Evolutionary conservation across 2,329 filamentous ascomycete species (phyloP).

Genomic region (Helicocarpus griseus): DNA sequence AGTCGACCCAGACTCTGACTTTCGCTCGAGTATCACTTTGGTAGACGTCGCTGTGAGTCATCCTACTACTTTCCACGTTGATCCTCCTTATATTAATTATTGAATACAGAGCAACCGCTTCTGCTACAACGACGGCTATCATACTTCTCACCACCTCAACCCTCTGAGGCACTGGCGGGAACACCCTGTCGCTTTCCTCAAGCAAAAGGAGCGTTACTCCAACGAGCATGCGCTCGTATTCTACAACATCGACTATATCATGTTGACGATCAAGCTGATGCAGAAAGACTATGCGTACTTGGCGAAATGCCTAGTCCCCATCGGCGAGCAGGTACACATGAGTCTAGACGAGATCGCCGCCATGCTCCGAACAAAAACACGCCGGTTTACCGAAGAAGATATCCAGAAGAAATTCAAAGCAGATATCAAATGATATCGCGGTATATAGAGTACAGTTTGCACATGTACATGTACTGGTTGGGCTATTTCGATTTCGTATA

Average conservation of each 20-base stretch:
- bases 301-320: slow-evolving; percentile 61
- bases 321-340: slow-evolving; percentile 61
- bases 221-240: slow-evolving; percentile 64
- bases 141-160: slow-evolving; percentile 72
- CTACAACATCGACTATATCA: slow-evolving; percentile 70
- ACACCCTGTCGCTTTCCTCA: slow-evolving; percentile 63
- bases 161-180: slow-evolving; percentile 72
- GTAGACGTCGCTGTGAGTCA: slow-evolving; percentile 65
- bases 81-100: not conserved
- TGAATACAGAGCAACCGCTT: slow-evolving; percentile 60
- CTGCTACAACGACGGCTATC: slow-evolving; percentile 76
- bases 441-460: not conserved
- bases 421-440: not conserved
- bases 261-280: slow-evolving; percentile 60
- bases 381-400: slow-evolving; percentile 55
- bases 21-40: slow-evolving; percentile 66
- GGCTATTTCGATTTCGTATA: not conserved
- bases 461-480: not conserved
- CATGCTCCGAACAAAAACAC: slow-evolving; percentile 57
- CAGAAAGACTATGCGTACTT: slow-evolving; percentile 62
- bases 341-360: slow-evolving; percentile 52
- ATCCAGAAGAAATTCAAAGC: slow-evolving; percentile 47
- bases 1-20: slow-evolving; percentile 65
- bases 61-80: not conserved
- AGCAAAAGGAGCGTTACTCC: slow-evolving; percentile 57